Percentiles rank a stretch among this genome's conserved stretches.
Conservation (phyloP, 2,329 filamentous ascomycete genomes). For the Diplodia sapinea region DNA sequence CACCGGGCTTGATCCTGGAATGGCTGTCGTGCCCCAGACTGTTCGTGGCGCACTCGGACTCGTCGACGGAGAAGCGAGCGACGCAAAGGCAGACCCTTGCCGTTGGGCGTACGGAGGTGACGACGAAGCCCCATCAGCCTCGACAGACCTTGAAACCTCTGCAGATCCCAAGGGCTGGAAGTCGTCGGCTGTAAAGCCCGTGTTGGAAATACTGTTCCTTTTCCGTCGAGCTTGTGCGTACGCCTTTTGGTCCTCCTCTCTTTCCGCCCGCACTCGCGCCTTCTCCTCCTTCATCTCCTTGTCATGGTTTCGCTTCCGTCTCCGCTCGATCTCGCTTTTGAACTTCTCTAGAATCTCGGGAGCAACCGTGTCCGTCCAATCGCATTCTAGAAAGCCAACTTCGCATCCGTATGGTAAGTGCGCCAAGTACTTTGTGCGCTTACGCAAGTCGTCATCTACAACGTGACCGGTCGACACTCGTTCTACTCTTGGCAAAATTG, state of each 20-base stretch:
- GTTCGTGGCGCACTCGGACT: constrained; percentile 78
- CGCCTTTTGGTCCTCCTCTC: constrained; percentile 70
- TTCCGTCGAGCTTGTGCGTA: constrained; percentile 69
- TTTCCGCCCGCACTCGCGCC: constrained; percentile 80
- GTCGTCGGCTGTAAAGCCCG: constrained; percentile 58
- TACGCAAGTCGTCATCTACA: constrained; percentile 82
- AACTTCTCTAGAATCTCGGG: constrained; percentile 77
- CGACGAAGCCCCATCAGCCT: constrained; percentile 46
- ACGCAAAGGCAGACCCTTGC: constrained; percentile 66
- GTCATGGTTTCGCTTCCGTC: constrained; percentile 77
- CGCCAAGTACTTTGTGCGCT: constrained; percentile 82
- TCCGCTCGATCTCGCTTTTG: constrained; percentile 73
- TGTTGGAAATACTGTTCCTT: constrained; percentile 59
- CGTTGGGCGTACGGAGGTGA: constrained; percentile 58
- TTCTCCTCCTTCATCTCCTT: constrained; percentile 88
- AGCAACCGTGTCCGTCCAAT: constrained; percentile 89
- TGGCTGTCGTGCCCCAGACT: constrained; percentile 86
- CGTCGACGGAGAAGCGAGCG: constrained; percentile 77
- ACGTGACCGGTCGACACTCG: constrained; percentile 87
- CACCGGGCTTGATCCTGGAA: constrained; percentile 65
- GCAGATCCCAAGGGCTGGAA: constrained; percentile 49
- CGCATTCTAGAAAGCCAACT: constrained; percentile 88
- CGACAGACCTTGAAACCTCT: constrained; percentile 38
- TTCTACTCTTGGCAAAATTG: constrained; percentile 84
- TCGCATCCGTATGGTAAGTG: constrained; percentile 91